These are phyloP conservation scores for Taphrina flavorubra DNA, from an alignment of 1,139 yeast species.

Conservation along the genomic window DNA sequence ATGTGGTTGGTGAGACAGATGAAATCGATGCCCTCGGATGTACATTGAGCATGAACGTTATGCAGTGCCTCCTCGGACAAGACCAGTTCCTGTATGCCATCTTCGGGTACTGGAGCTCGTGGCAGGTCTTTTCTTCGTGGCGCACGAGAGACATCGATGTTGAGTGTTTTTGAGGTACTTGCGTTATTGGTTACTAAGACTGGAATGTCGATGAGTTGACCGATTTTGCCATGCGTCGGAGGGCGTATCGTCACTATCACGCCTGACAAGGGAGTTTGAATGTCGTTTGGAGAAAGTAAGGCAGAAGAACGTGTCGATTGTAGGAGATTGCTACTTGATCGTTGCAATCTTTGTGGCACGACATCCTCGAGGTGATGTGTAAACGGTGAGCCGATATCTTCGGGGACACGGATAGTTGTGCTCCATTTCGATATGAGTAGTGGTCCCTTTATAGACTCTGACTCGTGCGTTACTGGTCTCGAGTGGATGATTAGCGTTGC, in stretches of 20 bases:
- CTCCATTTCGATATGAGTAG: constrained; percentile 18
- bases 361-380: constrained; percentile 16
- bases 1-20: constrained; percentile 18
- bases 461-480: constrained; percentile 16
- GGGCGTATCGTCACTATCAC: constrained; percentile 1
- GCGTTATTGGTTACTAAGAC: constrained; percentile 10
- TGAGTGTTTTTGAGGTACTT: not conserved
- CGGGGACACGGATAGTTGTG: constrained; percentile 8
- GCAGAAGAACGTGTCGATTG: constrained; percentile 1
- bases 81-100: not conserved
- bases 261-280: not conserved
- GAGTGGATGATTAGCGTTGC: constrained; percentile 9
- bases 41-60: not conserved
- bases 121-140: constrained; percentile 12
- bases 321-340: constrained; percentile 1
- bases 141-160: constrained; percentile 13
- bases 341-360: not conserved
- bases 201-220: constrained; percentile 4
- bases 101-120: not conserved
- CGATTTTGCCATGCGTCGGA: not conserved
- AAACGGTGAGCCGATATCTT: not conserved
- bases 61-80: constrained; percentile 3
- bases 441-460: constrained; percentile 8
- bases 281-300: not conserved
- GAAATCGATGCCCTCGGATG: constrained; percentile 1